These are phyloP conservation scores for Zizania latifolia DNA, from an alignment of 176 grass and related monocot genomes.

Conservation along the genomic window DNA sequence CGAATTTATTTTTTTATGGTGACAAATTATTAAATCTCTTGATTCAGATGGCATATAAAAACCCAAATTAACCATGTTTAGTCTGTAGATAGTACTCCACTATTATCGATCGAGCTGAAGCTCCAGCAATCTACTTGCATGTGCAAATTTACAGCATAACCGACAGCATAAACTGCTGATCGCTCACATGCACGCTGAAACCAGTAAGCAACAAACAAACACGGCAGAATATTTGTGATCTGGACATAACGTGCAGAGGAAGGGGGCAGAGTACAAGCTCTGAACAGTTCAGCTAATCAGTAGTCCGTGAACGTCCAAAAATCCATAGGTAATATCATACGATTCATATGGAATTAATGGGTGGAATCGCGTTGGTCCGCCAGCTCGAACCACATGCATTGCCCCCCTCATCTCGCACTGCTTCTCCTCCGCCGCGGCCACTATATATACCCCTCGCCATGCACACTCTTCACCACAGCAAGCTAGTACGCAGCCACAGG, in stretches of 20 bases:
- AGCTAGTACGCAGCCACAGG: too few relatives aligned
- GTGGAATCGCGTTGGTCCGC: background rate
- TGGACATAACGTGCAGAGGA: background rate
- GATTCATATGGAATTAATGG: too few relatives aligned
- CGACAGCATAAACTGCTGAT: too few relatives aligned
- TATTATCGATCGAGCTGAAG: background rate
- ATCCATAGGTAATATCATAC: background rate
- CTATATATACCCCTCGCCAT: slow-evolving; percentile 5
- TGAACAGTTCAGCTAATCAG: background rate
- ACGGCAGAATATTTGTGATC: background rate
- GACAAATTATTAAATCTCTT: too few relatives aligned
- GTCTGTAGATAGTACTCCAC: background rate
- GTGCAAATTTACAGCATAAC: too few relatives aligned
- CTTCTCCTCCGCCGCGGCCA: background rate
- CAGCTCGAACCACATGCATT: slow-evolving; percentile 28
- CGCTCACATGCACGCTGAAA: background rate
- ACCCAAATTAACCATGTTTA: background rate
- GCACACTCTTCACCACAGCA: too few relatives aligned
- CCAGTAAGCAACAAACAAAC: background rate
- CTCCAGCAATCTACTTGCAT: background rate
- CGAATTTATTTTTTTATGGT: too few relatives aligned
- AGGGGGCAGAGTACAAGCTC: background rate
- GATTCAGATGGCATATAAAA: background rate
- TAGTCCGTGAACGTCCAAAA: background rate
- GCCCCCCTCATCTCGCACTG: background rate